Base-by-base conservation (phyloP, 805 yeast species). In the Yamadazyma sp. region DNA sequence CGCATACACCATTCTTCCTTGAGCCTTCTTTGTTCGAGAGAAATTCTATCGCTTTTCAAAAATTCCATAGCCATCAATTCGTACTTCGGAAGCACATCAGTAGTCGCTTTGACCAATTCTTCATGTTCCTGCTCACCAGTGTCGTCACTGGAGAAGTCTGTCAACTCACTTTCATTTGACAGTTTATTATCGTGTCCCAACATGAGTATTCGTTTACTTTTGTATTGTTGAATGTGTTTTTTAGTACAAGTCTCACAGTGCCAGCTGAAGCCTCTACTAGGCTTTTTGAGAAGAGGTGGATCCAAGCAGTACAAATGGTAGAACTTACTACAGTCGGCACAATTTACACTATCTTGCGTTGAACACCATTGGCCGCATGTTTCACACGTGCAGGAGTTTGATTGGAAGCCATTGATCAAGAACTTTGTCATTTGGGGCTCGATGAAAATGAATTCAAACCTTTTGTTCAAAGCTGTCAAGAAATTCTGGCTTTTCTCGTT, bases 211-310 rank as follows among this genome's bases (percentile, higher is more conserved):
- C 59, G 60, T 47, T 57, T 70, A 47, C 58, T 57, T 38, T 61
- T 66, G 39, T 66, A 57, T 39, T 65, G 70, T 21, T 62, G 45
- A 32, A 80, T 83, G 35, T 75, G 73, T 21, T 66, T 71, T 47
- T 77, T 75, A n/a, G 82, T 71, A 62, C 97, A 89, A 4, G 66
- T 56, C 19, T 86, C 90, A 66, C 97, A 89, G 17, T 87, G 75
- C 96, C 96, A 90, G 6, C 88, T 85, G 54, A 87, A 84, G 1
- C 95, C 96, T 40, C 95, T 65, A 29, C 85, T 80, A 1, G 96
- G 96, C 52, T 85, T 85, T 45, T 77, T 76, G 36, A 75, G 56
- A 26, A 88, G 60, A 1, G 96, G 96, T 1, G 96, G 96, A 43
- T 83, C 86, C 32, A 89, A 73, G 53, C 98, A 90, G 24, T 78